Conservation (phyloP, 2,329 filamentous ascomycete species). For the Trichophaea hybrida region DNA sequence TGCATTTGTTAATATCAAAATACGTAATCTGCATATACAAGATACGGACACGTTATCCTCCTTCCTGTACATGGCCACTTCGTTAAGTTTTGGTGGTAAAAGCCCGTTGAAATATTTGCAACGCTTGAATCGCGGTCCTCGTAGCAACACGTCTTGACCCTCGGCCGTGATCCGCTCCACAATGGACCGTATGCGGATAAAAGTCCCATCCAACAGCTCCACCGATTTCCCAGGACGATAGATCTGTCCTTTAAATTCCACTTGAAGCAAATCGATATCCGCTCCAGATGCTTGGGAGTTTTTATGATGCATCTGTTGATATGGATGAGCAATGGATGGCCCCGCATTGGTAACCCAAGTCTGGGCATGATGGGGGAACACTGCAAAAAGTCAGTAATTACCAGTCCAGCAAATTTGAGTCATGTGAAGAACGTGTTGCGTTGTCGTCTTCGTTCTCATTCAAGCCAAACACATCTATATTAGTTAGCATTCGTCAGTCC, state of each 20-base stretch:
- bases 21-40: conserved; percentile 27
- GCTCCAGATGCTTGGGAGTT: no score
- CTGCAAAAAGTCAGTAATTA: no score
- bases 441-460: no score
- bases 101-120: conserved; percentile 13
- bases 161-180: conserved; percentile 9
- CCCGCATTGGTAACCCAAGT: no score
- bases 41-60: conserved; percentile 16
- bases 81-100: conserved; percentile 16
- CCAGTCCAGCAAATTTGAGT: no score
- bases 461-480: no score
- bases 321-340: no score
- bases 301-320: no score
- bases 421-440: no score
- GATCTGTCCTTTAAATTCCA: background rate
- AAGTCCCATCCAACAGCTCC: conserved; percentile 18
- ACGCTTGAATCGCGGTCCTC: conserved; percentile 12
- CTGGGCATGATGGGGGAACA: no score
- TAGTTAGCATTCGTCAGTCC: no score
- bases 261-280: no score
- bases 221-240: conserved; percentile 14
- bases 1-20: conserved; percentile 29
- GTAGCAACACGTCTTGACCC: conserved; percentile 8
- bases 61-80: conserved; percentile 14
- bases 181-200: conserved; percentile 16